Evolutionary conservation across 768 basidiomycete species (phyloP), one percentile per base, ranked within the genome.

Genomic region (Leucosporidium yakuticum): DNA sequence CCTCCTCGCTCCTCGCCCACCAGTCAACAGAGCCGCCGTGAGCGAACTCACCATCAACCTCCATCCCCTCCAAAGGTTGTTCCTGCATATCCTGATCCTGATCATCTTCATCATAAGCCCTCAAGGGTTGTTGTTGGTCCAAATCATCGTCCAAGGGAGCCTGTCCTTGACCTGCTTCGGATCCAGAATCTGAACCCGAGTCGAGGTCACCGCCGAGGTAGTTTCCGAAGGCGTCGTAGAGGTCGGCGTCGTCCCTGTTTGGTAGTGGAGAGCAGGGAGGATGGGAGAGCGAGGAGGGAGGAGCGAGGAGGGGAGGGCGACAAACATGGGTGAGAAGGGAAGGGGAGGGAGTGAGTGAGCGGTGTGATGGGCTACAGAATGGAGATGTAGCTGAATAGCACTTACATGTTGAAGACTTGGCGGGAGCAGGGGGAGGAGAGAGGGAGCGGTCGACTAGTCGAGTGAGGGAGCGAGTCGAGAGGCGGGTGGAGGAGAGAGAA

Each of bases 141-240:
- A 77, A 74, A 4, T 74, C 78, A 63, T 79, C 80, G 25, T 77
- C 79, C 69, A 68, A 77, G n/a, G 27, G 51, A 5, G 57, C 58
- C 39, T 59, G 67, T 15, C 83, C 79, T 63, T 60, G 68, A 54
- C 71, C 62, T 66, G 73, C 57, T 77, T 85, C 85, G 60, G 89
- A 88, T 53, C 71, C 74, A 14, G 70, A 59, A 9, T 76, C 79
- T n/a, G 78, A 77, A 76, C 95, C 93, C 44, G 92, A 95, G 75
- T 90, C 91, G 58, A 95, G 81, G 82, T 95, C 94, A 31, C 86
- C 91, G 69, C 93, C 94, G 77, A 97, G 94, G 80, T 97, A 96
- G 83, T 96, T 97, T 73, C 93, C 94, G 25, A 66, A 73, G 20
- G 63, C 44, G 36, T 57, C 60, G 66, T 58, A 71, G 55, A 39